phyloP scores from a whole-genome alignment of 2,329 filamentous ascomycete species.

The Colletotrichum echinochloae region DNA sequence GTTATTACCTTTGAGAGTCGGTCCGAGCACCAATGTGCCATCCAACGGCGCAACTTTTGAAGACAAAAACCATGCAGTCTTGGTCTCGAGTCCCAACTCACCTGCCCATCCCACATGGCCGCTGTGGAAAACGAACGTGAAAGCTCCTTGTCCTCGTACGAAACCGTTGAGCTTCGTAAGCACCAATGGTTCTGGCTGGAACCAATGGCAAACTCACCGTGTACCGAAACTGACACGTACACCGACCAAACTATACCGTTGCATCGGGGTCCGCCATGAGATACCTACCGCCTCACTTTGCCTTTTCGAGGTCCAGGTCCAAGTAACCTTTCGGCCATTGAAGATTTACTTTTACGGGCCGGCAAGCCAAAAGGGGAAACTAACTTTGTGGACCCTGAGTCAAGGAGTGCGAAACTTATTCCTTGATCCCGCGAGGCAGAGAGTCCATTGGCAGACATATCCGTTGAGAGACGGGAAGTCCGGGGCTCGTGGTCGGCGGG shows the following conservation, averaged over 20 bases:
- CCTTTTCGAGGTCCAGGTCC: not conserved
- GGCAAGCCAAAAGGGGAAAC: not conserved
- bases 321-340: conserved; percentile 20
- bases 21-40: not conserved
- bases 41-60: not conserved
- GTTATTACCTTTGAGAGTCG: not conserved
- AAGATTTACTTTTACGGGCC: conserved; percentile 27
- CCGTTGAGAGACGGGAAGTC: not conserved
- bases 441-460: not conserved
- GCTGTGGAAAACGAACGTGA: not conserved
- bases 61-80: not conserved
- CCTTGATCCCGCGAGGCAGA: not conserved
- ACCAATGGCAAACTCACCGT: not conserved
- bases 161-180: not conserved
- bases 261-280: not conserved
- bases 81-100: not conserved
- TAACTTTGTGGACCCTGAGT: conserved; percentile 13
- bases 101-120: not conserved
- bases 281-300: conserved; percentile 22
- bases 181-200: not conserved
- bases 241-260: not conserved
- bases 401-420: not conserved
- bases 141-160: not conserved
- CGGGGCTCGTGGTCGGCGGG: conserved; percentile 24
- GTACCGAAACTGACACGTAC: not conserved